phyloP scores from a whole-genome alignment of 192 early-diverging fungal genomes.

The Entophlyctis helioformis region DNA sequence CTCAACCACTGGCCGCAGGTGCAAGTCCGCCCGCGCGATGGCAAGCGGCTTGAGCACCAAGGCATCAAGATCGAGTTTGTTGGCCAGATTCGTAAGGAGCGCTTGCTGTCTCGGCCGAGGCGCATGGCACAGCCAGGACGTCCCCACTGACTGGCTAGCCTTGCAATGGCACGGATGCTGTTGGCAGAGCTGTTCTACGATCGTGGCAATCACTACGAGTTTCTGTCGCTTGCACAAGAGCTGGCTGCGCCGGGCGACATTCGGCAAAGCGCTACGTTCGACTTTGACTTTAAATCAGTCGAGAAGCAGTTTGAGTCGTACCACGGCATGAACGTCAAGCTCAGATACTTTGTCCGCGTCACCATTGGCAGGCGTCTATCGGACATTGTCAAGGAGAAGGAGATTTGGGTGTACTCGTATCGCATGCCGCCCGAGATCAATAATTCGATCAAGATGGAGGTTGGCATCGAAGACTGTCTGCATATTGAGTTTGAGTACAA shows the following conservation, averaged over 20 bases:
- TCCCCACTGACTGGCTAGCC: too few species aligned
- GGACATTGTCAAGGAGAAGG: constrained; percentile 82
- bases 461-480: constrained; percentile 97
- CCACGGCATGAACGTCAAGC: constrained; percentile 94
- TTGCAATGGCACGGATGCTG: too few species aligned
- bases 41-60: constrained; percentile 93
- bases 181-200: constrained; percentile 82
- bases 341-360: constrained; percentile 92
- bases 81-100: constrained; percentile 88
- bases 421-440: constrained; percentile 82
- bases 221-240: constrained; percentile 86
- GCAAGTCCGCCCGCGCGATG: constrained; percentile 65
- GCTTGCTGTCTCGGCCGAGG: too few species aligned
- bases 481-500: constrained; percentile 99
- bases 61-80: constrained; percentile 99
- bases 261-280: constrained; percentile 62
- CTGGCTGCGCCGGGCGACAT: constrained; percentile 90
- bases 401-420: constrained; percentile 99
- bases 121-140: too few species aligned
- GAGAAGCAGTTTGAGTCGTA: constrained; percentile 99
- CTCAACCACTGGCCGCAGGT: constrained; percentile 33
- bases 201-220: constrained; percentile 89
- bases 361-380: constrained; percentile 77
- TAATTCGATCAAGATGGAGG: constrained; percentile 98
- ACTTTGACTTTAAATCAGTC: constrained; percentile 99